Conservation (phyloP, 805 yeast genomes). For the Myxozyma geophila region DNA sequence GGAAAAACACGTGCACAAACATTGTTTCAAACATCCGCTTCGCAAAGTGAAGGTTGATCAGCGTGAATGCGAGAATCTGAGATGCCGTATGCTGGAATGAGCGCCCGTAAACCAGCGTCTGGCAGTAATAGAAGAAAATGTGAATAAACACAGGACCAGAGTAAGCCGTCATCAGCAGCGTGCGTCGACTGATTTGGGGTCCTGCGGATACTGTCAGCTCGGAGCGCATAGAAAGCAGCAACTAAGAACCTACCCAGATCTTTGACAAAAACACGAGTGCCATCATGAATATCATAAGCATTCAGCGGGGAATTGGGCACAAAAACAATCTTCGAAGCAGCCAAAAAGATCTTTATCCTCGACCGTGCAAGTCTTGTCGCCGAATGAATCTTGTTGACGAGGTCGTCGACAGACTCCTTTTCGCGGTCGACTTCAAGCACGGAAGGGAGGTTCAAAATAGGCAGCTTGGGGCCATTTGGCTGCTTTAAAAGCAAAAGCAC, state of each 20-base stretch:
- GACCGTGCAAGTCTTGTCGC: slow-evolving; percentile 25
- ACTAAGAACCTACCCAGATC: slow-evolving; percentile 21
- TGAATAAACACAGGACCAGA: slow-evolving; percentile 89
- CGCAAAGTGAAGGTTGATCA: slow-evolving; percentile 73
- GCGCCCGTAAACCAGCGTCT: slow-evolving; percentile 45
- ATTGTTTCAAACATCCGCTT: slow-evolving; percentile 89
- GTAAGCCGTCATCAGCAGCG: slow-evolving; percentile 84
- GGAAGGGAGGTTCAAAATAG: slow-evolving; percentile 26
- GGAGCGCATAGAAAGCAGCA: neutral
- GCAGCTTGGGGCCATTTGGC: slow-evolving; percentile 22
- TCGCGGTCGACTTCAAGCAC: slow-evolving; percentile 33
- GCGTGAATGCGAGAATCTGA: slow-evolving; percentile 58
- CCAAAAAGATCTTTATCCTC: slow-evolving; percentile 20
- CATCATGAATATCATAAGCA: slow-evolving; percentile 32
- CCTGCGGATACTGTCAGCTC: slow-evolving; percentile 15
- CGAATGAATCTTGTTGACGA: slow-evolving; percentile 22
- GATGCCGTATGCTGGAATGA: slow-evolving; percentile 52
- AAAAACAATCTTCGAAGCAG: slow-evolving; percentile 24
- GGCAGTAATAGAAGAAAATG: slow-evolving; percentile 62
- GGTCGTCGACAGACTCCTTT: slow-evolving; percentile 26
- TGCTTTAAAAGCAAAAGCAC: slow-evolving; percentile 29
- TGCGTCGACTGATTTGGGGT: slow-evolving; percentile 88
- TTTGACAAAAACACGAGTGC: slow-evolving; percentile 28
- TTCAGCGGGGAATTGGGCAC: slow-evolving; percentile 26
- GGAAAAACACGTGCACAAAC: slow-evolving; percentile 80